A percentile compares a stretch with the other conserved stretches of the same genome.
Conservation (phyloP, 768 basidiomycete species). For the Lentinula guzmanii region DNA sequence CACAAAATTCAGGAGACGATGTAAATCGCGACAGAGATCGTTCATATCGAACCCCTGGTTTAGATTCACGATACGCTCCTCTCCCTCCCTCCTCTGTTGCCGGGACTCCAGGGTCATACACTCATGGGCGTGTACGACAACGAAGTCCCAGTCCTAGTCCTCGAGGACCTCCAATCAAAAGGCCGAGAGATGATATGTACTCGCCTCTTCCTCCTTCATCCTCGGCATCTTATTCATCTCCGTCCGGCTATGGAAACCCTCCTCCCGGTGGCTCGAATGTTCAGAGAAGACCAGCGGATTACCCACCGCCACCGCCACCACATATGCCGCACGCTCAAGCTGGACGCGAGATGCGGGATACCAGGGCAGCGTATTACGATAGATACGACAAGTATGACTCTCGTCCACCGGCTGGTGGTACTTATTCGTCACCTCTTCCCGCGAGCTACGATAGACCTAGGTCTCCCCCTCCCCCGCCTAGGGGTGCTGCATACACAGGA, state of each 20-base stretch:
- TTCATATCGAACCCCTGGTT: neutral
- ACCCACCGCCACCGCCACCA: neutral
- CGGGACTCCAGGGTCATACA: neutral
- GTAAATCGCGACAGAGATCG: neutral
- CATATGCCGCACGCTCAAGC: neutral
- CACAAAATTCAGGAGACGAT: neutral
- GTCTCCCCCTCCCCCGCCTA: neutral
- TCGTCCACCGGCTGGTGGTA: neutral
- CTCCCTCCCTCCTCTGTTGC: neutral
- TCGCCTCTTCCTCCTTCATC: neutral
- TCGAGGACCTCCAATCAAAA: neutral
- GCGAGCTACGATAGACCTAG: neutral
- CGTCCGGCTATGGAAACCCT: neutral
- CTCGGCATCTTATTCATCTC: neutral
- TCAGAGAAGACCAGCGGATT: neutral
- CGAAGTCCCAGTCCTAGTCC: slow-evolving; percentile 1
- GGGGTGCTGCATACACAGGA: neutral
- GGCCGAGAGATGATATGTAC: slow-evolving; percentile 1
- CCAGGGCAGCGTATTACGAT: neutral
- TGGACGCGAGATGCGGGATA: neutral
- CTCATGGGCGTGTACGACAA: neutral
- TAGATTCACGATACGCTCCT: neutral
- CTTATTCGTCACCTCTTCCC: neutral
- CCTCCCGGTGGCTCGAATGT: neutral
- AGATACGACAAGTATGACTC: neutral